phyloP scores from a whole-genome alignment of 129 eudicot species.

The Mikania micrantha region DNA sequence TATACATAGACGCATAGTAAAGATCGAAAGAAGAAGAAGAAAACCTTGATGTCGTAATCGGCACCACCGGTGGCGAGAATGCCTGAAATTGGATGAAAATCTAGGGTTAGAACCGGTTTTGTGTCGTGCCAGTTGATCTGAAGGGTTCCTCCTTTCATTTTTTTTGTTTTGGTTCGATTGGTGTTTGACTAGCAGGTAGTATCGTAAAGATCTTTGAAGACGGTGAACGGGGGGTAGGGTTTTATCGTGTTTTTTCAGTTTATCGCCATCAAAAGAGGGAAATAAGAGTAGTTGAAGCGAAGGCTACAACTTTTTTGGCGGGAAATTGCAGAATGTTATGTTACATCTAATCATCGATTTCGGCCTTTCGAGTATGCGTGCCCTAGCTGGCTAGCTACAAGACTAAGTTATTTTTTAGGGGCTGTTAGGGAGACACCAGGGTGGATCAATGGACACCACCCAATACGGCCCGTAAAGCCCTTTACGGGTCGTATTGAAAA shows the following conservation, averaged over 20 bases:
- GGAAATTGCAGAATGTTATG: neutral
- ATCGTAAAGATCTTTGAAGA: neutral
- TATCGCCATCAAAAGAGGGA: neutral
- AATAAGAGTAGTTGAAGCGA: conserved; percentile 5
- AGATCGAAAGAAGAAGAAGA: neutral
- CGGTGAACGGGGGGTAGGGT: conserved; percentile 23
- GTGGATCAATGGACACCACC: too few relatives aligned
- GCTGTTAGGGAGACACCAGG: too few relatives aligned
- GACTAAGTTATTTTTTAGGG: too few relatives aligned
- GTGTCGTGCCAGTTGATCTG: conserved; percentile 98
- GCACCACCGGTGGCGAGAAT: conserved; percentile 91
- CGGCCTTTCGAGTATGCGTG: too few relatives aligned
- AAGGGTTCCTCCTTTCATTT: conserved; percentile 83
- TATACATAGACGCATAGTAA: neutral
- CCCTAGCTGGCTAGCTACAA: too few relatives aligned
- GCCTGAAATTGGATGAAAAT: conserved; percentile 74
- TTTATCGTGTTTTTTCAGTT: conserved; percentile 6
- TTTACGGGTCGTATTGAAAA: too few relatives aligned
- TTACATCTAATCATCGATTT: neutral
- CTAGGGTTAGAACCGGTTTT: conserved; percentile 89
- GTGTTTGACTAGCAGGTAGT: neutral
- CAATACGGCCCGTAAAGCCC: too few relatives aligned
- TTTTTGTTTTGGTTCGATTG: conserved; percentile 5
- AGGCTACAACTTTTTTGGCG: conserved; percentile 20
- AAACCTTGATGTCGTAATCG: conserved; percentile 92